Percentiles rank a stretch among this genome's conserved stretches.
phyloP scores from a whole-genome alignment of 495 filamentous ascomycete species.

The Xylaria venustula region DNA sequence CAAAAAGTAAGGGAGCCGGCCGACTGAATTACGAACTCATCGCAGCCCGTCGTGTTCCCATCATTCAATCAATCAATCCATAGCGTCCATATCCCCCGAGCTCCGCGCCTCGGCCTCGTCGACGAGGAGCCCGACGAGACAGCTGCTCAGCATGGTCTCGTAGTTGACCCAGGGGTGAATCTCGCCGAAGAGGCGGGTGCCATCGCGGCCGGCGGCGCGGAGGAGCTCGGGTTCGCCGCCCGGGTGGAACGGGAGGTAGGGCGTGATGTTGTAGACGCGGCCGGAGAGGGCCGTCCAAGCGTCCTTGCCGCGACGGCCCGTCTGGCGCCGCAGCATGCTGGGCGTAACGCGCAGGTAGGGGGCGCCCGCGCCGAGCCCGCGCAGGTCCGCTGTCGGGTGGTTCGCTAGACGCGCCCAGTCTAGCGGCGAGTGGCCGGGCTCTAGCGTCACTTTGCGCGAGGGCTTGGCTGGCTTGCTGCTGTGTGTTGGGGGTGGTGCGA shows the following conservation, averaged over 20 bases:
- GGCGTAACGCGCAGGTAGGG: conserved; percentile 68
- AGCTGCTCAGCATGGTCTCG: conserved; percentile 86
- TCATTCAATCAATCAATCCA: conserved; percentile 57
- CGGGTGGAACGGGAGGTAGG: conserved; percentile 88
- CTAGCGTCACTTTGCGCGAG: conserved; percentile 63
- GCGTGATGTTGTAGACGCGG: conserved; percentile 88
- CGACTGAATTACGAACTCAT: too few species aligned
- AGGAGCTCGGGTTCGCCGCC: conserved; percentile 86
- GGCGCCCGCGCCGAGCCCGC: conserved; percentile 46
- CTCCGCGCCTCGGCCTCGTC: conserved; percentile 62
- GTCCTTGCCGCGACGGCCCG: conserved; percentile 75
- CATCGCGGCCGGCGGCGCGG: conserved; percentile 74
- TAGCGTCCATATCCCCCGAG: conserved; percentile 55
- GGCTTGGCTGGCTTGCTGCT: conserved; percentile 46
- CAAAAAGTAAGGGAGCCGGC: too few species aligned
- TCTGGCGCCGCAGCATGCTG: conserved; percentile 68
- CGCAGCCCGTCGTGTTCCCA: too few species aligned
- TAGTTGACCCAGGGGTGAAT: conserved; percentile 98
- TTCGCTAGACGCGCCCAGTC: conserved; percentile 85
- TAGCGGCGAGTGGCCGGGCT: conserved; percentile 86
- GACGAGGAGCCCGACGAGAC: conserved; percentile 82
- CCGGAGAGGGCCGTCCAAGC: conserved; percentile 88
- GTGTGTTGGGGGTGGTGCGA: conserved; percentile 49
- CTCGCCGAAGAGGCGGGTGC: conserved; percentile 79
- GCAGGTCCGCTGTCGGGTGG: conserved; percentile 65